These are phyloP conservation scores for Eucalyptus lansdowneana DNA, from an alignment of 345 rosid species.

Conservation along the genomic window DNA sequence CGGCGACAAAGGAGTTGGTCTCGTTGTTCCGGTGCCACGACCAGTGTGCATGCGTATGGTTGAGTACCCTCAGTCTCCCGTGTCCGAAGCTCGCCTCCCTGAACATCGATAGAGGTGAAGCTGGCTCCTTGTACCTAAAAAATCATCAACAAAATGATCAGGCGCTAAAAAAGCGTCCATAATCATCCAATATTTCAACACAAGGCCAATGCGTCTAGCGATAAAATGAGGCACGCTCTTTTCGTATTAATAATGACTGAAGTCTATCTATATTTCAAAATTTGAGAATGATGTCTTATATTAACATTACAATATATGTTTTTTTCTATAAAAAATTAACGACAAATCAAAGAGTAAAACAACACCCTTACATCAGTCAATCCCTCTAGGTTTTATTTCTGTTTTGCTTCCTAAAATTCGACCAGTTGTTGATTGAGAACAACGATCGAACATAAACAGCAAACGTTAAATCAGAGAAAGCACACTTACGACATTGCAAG, in stretches of 20 bases:
- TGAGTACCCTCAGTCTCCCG: conserved; percentile 42
- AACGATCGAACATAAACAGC: background rate
- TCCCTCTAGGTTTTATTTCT: background rate
- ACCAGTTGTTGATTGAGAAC: background rate
- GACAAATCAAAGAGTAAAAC: background rate
- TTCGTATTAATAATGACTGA: background rate
- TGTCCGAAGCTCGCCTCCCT: conserved; percentile 78
- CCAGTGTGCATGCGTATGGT: conserved; percentile 52
- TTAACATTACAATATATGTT: background rate
- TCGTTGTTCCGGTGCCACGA: conserved; percentile 84
- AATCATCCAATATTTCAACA: background rate
- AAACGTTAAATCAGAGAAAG: background rate
- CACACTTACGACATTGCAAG: conserved; percentile 52
- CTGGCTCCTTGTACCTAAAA: conserved; percentile 38
- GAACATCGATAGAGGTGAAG: conserved; percentile 32
- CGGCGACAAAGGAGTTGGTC: conserved; percentile 25
- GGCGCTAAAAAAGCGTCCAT: background rate
- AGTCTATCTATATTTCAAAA: background rate
- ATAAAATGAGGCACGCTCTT: background rate
- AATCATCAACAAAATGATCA: background rate
- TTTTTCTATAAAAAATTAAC: conserved; percentile 2
- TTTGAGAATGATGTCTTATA: background rate
- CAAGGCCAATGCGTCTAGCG: background rate
- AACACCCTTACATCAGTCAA: background rate
- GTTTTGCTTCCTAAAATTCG: background rate